Conservation (phyloP, 2,329 filamentous ascomycete genomes). For the Arthroderma sp. region DNA sequence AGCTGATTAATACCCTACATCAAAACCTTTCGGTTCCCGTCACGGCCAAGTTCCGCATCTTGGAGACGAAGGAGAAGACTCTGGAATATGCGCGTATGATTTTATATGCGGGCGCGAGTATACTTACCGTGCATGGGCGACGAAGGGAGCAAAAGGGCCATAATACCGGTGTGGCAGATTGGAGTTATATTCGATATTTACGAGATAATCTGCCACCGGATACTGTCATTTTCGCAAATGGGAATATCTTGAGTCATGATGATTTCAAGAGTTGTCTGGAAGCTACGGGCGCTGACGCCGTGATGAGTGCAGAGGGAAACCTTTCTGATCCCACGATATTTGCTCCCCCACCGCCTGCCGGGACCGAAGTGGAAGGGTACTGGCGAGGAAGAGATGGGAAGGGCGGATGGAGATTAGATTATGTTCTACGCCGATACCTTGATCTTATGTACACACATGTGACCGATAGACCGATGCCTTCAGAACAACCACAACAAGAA, state of each 20-base stretch:
- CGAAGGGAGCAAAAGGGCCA: conserved; percentile 89
- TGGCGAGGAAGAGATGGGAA: conserved; percentile 69
- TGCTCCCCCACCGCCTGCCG: conserved; percentile 48
- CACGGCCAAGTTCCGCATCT: conserved; percentile 85
- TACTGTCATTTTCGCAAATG: conserved; percentile 92
- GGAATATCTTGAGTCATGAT: conserved; percentile 70
- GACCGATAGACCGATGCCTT: conserved; percentile 35
- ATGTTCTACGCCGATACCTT: conserved; percentile 73
- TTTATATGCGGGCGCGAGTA: conserved; percentile 74
- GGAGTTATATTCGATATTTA: conserved; percentile 69
- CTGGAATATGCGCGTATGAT: conserved; percentile 82
- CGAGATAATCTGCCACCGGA: conserved; percentile 71
- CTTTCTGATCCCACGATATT: conserved; percentile 87
- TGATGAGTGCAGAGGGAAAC: conserved; percentile 96
- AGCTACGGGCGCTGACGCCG: conserved; percentile 74
- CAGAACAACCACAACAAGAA: conserved; percentile 41
- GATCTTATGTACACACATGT: conserved; percentile 77
- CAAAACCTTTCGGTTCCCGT: conserved; percentile 66
- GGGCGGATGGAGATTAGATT: conserved; percentile 80
- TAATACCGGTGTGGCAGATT: conserved; percentile 84
- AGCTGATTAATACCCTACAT: conserved; percentile 74
- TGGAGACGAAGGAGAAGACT: conserved; percentile 76
- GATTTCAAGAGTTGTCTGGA: conserved; percentile 68
- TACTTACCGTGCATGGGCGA: conserved; percentile 84
- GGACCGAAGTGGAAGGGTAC: conserved; percentile 62